Evolutionary conservation across 2,329 filamentous ascomycete genomes (phyloP).

Genomic region (Pseudodiploospora longispora): DNA sequence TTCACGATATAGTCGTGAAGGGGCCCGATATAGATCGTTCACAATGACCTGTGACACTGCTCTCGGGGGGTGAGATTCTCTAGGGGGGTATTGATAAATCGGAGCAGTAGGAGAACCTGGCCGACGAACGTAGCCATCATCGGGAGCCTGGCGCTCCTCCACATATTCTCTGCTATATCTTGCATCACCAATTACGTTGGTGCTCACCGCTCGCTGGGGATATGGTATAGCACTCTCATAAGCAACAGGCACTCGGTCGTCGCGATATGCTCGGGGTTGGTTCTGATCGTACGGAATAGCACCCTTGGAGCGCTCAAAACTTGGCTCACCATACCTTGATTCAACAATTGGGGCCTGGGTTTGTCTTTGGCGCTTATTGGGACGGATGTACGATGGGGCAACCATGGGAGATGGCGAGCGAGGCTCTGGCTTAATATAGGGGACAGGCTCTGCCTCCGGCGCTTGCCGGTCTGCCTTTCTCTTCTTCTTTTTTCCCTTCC

Average conservation of each 20-base stretch:
- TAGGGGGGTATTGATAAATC: conserved; percentile 28
- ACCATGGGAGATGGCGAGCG: conserved; percentile 52
- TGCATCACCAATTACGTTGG: conserved; percentile 17
- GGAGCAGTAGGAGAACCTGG: conserved; percentile 29
- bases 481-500: conserved; percentile 43
- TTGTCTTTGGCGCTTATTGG: conserved; percentile 49
- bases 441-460: conserved; percentile 37
- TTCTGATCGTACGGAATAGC: conserved; percentile 27
- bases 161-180: conserved; percentile 26
- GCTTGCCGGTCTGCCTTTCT: conserved; percentile 44
- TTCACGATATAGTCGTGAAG: conserved; percentile 36
- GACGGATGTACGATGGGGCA: conserved; percentile 43
- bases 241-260: conserved; percentile 22
- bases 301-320: conserved; percentile 32
- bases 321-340: conserved; percentile 27
- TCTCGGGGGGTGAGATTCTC: conserved; percentile 29
- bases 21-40: conserved; percentile 33
- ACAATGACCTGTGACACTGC: conserved; percentile 34
- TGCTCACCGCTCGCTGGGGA: conserved; percentile 17
- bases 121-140: conserved; percentile 24
- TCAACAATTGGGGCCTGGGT: conserved; percentile 30
- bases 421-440: conserved; percentile 58
- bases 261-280: conserved; percentile 19
- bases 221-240: conserved; percentile 23
- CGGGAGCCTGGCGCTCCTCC: conserved; percentile 22